Base-by-base conservation (phyloP, 1,139 yeast genomes). In the Meyerozyma smithsonii region DNA sequence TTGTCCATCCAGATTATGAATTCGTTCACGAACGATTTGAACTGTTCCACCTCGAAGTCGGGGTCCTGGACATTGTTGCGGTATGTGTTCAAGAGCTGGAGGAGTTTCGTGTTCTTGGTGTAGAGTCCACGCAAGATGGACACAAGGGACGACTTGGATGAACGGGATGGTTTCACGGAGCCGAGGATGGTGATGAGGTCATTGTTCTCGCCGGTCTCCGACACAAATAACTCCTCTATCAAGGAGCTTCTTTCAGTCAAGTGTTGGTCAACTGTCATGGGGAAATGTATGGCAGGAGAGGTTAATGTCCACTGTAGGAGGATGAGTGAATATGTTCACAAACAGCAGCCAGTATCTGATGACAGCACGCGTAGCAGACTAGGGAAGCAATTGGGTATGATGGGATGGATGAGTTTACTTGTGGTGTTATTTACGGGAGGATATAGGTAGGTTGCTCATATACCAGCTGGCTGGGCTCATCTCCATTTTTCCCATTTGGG, bases 1-100 rank as follows among this genome's bases (percentile, higher is more conserved):
- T 55, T 58, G 40, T 66, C 70, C 20, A 64, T 48, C 74, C 73
- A 70, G 37, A 64, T 42, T 35, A 71, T 58, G 44, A 68, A 69
- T 4, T 66, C 69, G 47, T 66, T 69, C 17, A 69, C 58, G 36
- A 69, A 67, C 36, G 46, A 47, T 42, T 70, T 70, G 52, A 68
- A 61, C 19, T 44, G 38, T 38, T 55, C 59, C 11, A 55, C 47
- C 34, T 58, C 64, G 28, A 50, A 54, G 17, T 56, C 61, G 26
- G 51, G 54, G 12, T 47, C 46, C n/a, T 46, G 43, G 8, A 46
- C 43, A 8, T 38, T 34, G 23, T 35, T 35, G n/a, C 37, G 17
- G 23, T 55, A 47, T 14, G 25, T 39, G 38, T 55, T 49, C 19
- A 69, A 48, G 4, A 60, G 35, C 11, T 55, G 44, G 16, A 66